Base-by-base conservation (phyloP, 2,329 filamentous ascomycete genomes). In the Fusarium pseudonygamai region DNA sequence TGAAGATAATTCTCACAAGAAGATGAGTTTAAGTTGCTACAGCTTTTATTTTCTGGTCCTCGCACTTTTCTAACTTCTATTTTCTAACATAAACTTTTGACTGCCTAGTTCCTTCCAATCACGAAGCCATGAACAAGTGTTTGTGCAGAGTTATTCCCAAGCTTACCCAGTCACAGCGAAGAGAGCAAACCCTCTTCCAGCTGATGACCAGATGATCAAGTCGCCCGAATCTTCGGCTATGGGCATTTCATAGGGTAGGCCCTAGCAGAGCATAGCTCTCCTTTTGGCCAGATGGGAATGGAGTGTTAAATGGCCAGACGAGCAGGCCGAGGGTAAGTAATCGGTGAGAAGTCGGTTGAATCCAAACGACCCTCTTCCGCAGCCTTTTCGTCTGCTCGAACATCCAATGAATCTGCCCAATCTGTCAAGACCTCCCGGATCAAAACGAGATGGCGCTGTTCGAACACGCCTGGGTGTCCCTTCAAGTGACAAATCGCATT, bases 81-180 rank as follows among this genome's bases (percentile, higher is more conserved):
- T 18, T 40, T 13, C 50, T 16, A n/a, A 14, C 7, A 28, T 40
- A 55, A 4, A 28, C 24, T n/a, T n/a, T 36, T 37, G 7, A n/a
- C 34, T 55, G 24, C 20, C 34, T 28, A n/a, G 24, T 40, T 55
- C 50, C 34, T 55, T 55, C 34, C 50, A 30, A 55, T 28, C 50
- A 55, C 15, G 26, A 40, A 18, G 15, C 15, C 20, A 28, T 30
- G 36, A 7, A 28, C 34, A 30, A 55, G 15, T 30, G 20, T 30
- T 55, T 40, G 20, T 30, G 36, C 24, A 40, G 20, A 55, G 32
- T 36, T 30, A 40, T 14, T 55, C 34, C 36, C 34, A 28, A 40
- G 8, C 15, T 30, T 39, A 30, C 11, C 36, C 50, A 40, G 36
- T 40, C 11, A 40, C 36, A 22, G 14, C 36, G 22, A 40, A 30